Conservation (phyloP, 2,329 filamentous ascomycete species). For the Zelopaecilomyces penicillatus region DNA sequence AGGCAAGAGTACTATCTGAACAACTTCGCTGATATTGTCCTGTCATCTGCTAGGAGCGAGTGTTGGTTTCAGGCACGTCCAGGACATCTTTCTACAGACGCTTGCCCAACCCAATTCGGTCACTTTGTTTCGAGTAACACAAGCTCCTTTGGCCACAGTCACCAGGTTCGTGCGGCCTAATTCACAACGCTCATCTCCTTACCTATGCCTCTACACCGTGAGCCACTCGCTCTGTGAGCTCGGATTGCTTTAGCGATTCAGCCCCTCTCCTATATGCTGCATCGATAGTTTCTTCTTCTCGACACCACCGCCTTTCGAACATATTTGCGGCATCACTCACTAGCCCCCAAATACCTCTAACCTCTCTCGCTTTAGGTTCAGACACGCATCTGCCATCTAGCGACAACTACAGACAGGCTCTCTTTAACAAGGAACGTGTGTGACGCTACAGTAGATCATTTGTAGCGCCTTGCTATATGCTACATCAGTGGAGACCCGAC, state of each 20-base stretch:
- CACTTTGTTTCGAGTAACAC: conserved; percentile 11
- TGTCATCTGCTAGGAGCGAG: conserved; percentile 9
- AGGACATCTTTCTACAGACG: conserved; percentile 6
- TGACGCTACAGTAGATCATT: too few relatives aligned
- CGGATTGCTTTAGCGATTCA: too few relatives aligned
- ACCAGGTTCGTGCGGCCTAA: conserved; percentile 13
- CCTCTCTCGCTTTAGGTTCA: too few relatives aligned
- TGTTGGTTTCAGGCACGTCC: conserved; percentile 8
- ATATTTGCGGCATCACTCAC: too few relatives aligned
- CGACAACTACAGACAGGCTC: too few relatives aligned
- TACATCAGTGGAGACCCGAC: conserved; percentile 14
- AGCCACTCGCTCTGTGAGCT: too few relatives aligned
- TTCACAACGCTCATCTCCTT: neutral
- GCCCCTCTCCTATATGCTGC: too few relatives aligned
- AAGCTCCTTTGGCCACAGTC: conserved; percentile 9
- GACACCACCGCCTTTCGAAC: conserved; percentile 1
- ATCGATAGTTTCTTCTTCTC: neutral
- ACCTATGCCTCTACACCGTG: too few relatives aligned
- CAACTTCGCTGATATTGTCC: conserved; percentile 8
- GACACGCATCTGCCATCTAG: too few relatives aligned
- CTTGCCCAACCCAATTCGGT: conserved; percentile 5
- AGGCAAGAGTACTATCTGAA: neutral
- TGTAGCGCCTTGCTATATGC: conserved; percentile 12
- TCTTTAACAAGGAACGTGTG: too few relatives aligned
- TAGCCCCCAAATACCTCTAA: too few relatives aligned